Evolutionary conservation across 148 eudicot genomes (phyloP).

Genomic region (Rhododendron ferrugineum): DNA sequence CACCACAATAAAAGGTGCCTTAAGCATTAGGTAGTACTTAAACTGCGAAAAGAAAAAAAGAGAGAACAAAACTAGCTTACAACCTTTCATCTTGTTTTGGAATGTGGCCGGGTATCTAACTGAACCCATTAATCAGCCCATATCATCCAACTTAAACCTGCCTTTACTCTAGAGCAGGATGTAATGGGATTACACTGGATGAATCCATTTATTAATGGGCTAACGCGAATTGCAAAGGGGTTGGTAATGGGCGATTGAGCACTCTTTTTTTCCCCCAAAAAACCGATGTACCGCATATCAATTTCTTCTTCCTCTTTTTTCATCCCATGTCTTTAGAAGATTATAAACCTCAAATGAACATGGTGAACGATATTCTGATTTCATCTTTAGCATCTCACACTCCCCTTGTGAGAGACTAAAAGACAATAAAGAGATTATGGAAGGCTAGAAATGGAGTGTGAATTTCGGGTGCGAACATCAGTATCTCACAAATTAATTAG

Average conservation of each 20-base stretch:
- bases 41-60: background rate
- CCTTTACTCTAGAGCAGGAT: background rate
- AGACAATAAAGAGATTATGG: background rate
- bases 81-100: background rate
- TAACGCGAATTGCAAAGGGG: background rate
- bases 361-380: background rate
- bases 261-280: background rate
- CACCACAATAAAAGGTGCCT: background rate
- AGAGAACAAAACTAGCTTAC: background rate
- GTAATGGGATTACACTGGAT: background rate
- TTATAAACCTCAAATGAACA: background rate
- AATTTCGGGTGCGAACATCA: background rate
- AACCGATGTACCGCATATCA: background rate
- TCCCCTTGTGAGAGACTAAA: background rate
- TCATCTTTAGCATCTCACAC: background rate
- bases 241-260: background rate
- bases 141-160: background rate
- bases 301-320: background rate
- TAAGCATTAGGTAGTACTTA: background rate
- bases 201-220: background rate
- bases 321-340: background rate
- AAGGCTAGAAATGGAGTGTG: background rate
- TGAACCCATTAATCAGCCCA: background rate
- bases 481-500: background rate
- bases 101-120: background rate